Base-by-base conservation (phyloP, 768 basidiomycete genomes). In the Chalciporus sphaerocephalus region DNA sequence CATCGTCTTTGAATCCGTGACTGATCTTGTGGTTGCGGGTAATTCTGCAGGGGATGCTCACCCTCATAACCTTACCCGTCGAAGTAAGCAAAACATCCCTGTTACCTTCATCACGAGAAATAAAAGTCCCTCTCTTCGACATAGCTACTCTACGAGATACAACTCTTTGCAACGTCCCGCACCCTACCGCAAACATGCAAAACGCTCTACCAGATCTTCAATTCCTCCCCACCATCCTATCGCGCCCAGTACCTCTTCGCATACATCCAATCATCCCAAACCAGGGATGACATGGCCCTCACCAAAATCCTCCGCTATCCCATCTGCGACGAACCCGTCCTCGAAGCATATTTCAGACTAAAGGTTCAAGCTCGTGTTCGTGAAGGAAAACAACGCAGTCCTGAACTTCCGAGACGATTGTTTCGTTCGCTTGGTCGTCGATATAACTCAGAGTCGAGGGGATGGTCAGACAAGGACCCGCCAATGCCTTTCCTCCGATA, bases 131-230 rank as follows among this genome's bases (percentile, higher is more conserved):
- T 39, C 28, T 25, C 23, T 15, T 34, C 16, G 5, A 27, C 24
- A 2, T 54, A 94, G 92, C 73, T 97, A 8, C 65, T 94, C 0
- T 84, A 86, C 54, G 80, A 92, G 45, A 74, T 95, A 12, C 86
- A 92, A 53, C 74, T 87, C 15, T 73, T 73, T 51, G 81, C 90
- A 0, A 67, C 80, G 6, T 90, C 87, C 3, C 70, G 78, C 15
- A 56, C 68, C 27, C 68, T 96, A 7, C 90, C 91, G 0, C 64
- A 65, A 40, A 68, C 77, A 24, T 87, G 77, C 50, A 75, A 66
- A 48, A 62, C 71, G 30, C 61, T 93, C 16, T 61, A 78, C 49
- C 33, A 59, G 12, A 68, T 85, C 12, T 86, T 85, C 68, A 64
- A 70, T 8, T 60, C 67, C 2, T 74, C 86, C 0, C 76, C 86